phyloP scores from a whole-genome alignment of 805 yeast species.

The Sporopachydermia quercuum region DNA sequence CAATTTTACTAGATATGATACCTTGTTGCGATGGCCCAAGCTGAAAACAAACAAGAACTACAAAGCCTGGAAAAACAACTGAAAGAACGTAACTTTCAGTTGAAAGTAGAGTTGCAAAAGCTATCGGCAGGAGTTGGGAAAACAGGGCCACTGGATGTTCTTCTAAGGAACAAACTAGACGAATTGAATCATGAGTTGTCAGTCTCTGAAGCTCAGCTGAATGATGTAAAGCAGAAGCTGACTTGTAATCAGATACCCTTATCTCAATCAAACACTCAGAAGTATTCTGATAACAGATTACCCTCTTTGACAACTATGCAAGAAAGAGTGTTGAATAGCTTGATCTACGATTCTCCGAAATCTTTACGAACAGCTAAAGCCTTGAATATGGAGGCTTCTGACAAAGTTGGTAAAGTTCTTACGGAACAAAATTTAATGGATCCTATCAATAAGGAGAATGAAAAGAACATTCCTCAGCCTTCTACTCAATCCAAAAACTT shows the following conservation, averaged over 20 bases:
- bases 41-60: no score
- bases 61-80: no score
- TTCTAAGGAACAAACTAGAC: neutral
- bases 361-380: neutral
- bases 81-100: neutral
- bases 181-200: neutral
- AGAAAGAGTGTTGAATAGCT: neutral
- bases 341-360: neutral
- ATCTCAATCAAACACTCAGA: neutral
- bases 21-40: no score
- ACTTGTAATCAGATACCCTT: neutral
- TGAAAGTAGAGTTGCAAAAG: neutral
- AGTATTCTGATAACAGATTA: neutral
- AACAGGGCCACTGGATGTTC: neutral
- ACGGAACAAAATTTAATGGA: neutral
- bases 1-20: no score
- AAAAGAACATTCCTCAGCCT: neutral
- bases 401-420: neutral
- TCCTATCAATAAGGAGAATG: neutral
- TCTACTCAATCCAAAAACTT: neutral
- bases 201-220: conserved; percentile 1
- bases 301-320: neutral
- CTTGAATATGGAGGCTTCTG: neutral
- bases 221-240: neutral
- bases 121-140: neutral